Evolutionary conservation across 2,329 filamentous ascomycete genomes (phyloP).

Genomic region (Fusarium sororula): DNA sequence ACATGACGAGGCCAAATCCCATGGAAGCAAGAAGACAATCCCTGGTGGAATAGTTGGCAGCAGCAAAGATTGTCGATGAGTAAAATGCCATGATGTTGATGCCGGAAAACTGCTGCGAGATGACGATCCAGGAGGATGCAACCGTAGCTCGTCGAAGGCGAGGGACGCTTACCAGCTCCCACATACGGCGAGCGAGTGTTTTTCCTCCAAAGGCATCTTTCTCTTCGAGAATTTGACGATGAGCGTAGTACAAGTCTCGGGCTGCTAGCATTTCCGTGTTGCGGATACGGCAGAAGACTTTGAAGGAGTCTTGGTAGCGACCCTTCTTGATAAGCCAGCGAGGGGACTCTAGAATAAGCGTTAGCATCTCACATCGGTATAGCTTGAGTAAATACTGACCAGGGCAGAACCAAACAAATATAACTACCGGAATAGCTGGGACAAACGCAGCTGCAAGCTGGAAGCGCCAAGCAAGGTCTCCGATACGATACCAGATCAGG

Average conservation of each 20-base stretch:
- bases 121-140: slow-evolving; percentile 44
- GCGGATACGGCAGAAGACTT: slow-evolving; percentile 63
- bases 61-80: slow-evolving; percentile 57
- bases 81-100: slow-evolving; percentile 58
- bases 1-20: slow-evolving; percentile 63
- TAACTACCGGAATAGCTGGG: slow-evolving; percentile 67
- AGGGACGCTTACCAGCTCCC: slow-evolving; percentile 59
- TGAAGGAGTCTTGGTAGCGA: slow-evolving; percentile 61
- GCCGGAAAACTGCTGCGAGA: slow-evolving; percentile 42
- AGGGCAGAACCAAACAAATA: slow-evolving; percentile 67
- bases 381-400: slow-evolving; percentile 48
- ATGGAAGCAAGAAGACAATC: slow-evolving; percentile 59
- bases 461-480: slow-evolving; percentile 67
- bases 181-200: slow-evolving; percentile 50
- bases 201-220: slow-evolving; percentile 47
- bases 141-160: slow-evolving; percentile 55
- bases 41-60: slow-evolving; percentile 54
- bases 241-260: slow-evolving; percentile 65
- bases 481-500: slow-evolving; percentile 66
- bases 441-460: slow-evolving; percentile 71
- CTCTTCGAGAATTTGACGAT: slow-evolving; percentile 49
- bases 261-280: slow-evolving; percentile 67
- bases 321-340: slow-evolving; percentile 72
- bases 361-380: accelerated
- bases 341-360: slow-evolving; percentile 59